phyloP scores from a whole-genome alignment of 805 yeast species.

The Candida vaughaniae region DNA sequence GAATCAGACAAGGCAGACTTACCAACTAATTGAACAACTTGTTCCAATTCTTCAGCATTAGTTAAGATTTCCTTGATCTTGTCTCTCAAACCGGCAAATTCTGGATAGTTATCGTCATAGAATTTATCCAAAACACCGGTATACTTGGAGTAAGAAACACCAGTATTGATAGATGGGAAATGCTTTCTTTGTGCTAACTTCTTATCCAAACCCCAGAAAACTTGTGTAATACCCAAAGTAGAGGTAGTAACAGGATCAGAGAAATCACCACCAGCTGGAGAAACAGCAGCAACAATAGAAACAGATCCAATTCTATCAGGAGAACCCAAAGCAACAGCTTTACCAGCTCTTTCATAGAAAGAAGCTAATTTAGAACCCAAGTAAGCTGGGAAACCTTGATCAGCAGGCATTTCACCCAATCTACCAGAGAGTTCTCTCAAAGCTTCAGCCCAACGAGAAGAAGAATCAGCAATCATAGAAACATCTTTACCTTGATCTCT shows the following conservation, averaged over 20 bases:
- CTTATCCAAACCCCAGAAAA: conserved; percentile 99
- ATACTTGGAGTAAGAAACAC: conserved; percentile 95
- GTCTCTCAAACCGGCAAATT: conserved; percentile 86
- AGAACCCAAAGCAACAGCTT: conserved; percentile 90
- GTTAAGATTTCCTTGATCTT: conserved; percentile 92
- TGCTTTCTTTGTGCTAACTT: conserved; percentile 99
- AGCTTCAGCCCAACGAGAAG: conserved; percentile 99
- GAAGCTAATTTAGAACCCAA: conserved; percentile 98
- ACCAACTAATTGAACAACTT: conserved; percentile 98
- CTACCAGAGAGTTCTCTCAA: conserved; percentile 99
- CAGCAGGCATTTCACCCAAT: conserved; percentile 99
- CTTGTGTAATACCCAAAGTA: conserved; percentile 99
- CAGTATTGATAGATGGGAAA: conserved; percentile 97
- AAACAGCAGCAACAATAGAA: conserved; percentile 98
- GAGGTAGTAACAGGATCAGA: conserved; percentile 99
- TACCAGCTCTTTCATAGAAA: conserved; percentile 99
- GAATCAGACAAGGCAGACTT: conserved; percentile 95
- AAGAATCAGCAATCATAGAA: conserved; percentile 99
- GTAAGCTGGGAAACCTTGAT: conserved; percentile 99
- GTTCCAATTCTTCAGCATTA: conserved; percentile 97
- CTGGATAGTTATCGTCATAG: conserved; percentile 85
- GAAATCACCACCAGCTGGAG: conserved; percentile 99
- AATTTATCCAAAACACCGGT: conserved; percentile 81
- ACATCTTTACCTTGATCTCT: conserved; percentile 99
- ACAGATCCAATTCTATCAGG: conserved; percentile 97